These are phyloP conservation scores for Fraxinus sp. DNA, from an alignment of 305 asterid genomes.

Conservation along the genomic window DNA sequence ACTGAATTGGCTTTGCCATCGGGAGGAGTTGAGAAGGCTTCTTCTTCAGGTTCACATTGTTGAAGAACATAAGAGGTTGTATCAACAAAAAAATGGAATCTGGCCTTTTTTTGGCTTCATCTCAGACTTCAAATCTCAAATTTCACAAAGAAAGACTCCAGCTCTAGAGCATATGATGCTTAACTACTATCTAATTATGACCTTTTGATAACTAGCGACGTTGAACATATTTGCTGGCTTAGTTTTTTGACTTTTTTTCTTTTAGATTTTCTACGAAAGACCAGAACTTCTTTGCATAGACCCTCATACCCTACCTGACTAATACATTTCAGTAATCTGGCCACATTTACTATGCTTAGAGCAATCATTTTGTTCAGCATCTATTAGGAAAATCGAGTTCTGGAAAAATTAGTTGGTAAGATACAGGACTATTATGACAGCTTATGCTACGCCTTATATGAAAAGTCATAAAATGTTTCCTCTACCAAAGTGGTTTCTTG, in stretches of 20 bases:
- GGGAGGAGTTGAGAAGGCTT: neutral
- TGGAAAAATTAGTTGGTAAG: neutral
- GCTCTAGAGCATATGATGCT: neutral
- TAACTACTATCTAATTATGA: neutral
- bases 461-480: neutral
- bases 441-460: neutral
- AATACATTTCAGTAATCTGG: neutral
- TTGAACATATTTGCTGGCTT: neutral
- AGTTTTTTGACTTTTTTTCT: neutral
- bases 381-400: neutral
- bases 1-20: neutral
- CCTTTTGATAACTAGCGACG: neutral
- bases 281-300: neutral
- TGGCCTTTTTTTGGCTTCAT: neutral
- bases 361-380: neutral
- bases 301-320: neutral
- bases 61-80: neutral
- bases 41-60: neutral
- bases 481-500: neutral
- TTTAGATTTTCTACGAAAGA: neutral
- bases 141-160: neutral
- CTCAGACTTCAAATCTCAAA: neutral
- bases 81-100: neutral
- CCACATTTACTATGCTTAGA: neutral
- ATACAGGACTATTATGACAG: neutral